Evolutionary conservation across 352 stramenopile species (phyloP).

Genomic region (Globisporangium paddicum): DNA sequence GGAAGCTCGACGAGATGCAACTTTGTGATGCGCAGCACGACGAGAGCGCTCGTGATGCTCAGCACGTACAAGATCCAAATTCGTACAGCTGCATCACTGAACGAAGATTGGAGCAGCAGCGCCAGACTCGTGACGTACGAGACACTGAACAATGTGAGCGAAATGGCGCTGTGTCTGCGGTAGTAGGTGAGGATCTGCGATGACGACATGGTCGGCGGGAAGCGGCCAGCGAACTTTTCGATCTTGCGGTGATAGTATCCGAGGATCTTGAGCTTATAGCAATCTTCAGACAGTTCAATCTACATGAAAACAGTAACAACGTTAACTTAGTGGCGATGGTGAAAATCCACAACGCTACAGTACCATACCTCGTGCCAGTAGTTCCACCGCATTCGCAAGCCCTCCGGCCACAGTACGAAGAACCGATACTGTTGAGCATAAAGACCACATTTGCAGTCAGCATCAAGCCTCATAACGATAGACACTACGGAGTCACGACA

Average conservation of each 20-base stretch:
- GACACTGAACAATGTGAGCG: conserved; percentile 38
- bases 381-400: conserved; percentile 50
- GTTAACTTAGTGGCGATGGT: no score
- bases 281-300: conserved; percentile 66
- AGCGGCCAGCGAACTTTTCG: conserved; percentile 57
- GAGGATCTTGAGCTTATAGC: conserved; percentile 76
- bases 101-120: conserved; percentile 32
- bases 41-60: conserved; percentile 47
- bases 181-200: conserved; percentile 54
- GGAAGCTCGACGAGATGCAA: conserved; percentile 70
- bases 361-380: conserved; percentile 65
- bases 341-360: no score
- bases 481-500: not conserved
- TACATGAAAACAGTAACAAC: no score
- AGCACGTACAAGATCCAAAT: conserved; percentile 59
- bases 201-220: conserved; percentile 39
- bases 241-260: conserved; percentile 86
- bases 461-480: not conserved
- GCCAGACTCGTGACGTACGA: conserved; percentile 34
- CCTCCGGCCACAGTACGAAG: conserved; percentile 69
- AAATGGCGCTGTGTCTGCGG: conserved; percentile 29
- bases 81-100: conserved; percentile 29
- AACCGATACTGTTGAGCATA: conserved; percentile 48
- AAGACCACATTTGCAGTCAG: not conserved
- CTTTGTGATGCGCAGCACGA: conserved; percentile 67